These are phyloP conservation scores for Eucalyptus marginata DNA, from an alignment of 345 rosid species.

Conservation along the genomic window DNA sequence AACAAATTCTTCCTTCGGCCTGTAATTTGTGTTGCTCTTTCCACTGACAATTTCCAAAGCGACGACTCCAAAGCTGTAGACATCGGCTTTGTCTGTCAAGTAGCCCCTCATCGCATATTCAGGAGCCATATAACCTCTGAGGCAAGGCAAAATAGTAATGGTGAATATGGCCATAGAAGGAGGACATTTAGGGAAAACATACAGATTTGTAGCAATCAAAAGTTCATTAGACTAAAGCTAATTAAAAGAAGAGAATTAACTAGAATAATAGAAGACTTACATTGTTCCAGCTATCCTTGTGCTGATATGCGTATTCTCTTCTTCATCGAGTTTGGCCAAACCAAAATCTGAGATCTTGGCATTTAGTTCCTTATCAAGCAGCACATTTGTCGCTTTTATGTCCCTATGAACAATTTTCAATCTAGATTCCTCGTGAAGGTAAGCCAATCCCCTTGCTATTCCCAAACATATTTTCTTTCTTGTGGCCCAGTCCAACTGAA, in stretches of 20 bases:
- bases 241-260: neutral
- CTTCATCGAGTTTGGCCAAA: constrained; percentile 65
- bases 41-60: constrained; percentile 82
- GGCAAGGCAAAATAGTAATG: neutral
- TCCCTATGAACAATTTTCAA: constrained; percentile 68
- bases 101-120: constrained; percentile 98
- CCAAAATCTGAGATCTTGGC: constrained; percentile 71
- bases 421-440: constrained; percentile 53
- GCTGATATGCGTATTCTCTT: constrained; percentile 65
- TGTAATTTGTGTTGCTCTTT: constrained; percentile 87
- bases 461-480: constrained; percentile 38
- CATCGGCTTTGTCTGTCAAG: constrained; percentile 91
- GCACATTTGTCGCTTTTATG: constrained; percentile 61
- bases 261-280: constrained; percentile 11
- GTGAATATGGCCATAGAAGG: neutral
- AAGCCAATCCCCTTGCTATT: constrained; percentile 42
- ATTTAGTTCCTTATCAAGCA: constrained; percentile 46
- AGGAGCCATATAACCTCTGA: constrained; percentile 98
- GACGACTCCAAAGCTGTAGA: constrained; percentile 86
- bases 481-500: constrained; percentile 42
- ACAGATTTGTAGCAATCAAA: neutral
- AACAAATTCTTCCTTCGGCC: constrained; percentile 91
- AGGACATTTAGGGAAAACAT: neutral
- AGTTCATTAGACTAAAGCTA: neutral
- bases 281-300: constrained; percentile 65